phyloP scores from a whole-genome alignment of 495 filamentous ascomycete genomes.

The Daldinia caldariorum region DNA sequence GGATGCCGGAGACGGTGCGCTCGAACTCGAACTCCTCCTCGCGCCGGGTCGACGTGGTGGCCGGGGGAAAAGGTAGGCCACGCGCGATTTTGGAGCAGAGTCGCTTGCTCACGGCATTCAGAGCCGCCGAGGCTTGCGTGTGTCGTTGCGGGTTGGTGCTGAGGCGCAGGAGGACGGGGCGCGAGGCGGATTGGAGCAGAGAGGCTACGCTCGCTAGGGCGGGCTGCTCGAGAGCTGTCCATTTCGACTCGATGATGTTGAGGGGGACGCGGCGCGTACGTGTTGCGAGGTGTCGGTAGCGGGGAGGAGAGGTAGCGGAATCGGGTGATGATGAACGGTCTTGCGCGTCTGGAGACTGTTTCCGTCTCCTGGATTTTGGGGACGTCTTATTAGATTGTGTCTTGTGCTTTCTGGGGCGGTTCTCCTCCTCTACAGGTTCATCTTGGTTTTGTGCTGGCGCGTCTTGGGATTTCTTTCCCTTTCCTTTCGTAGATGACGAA shows the following conservation, averaged over 20 bases:
- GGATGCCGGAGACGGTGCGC: constrained; percentile 50
- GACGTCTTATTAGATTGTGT: constrained; percentile 16
- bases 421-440: constrained; percentile 21
- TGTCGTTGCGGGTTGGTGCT: constrained; percentile 47
- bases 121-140: constrained; percentile 50
- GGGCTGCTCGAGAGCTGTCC: constrained; percentile 52
- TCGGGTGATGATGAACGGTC: constrained; percentile 41
- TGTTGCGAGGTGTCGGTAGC: constrained; percentile 54
- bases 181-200: constrained; percentile 52
- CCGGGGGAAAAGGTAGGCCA: constrained; percentile 58
- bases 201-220: constrained; percentile 51
- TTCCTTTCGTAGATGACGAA: constrained; percentile 17
- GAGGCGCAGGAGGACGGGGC: constrained; percentile 54
- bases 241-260: constrained; percentile 57
- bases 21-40: constrained; percentile 60
- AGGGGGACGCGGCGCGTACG: constrained; percentile 54
- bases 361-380: constrained; percentile 14
- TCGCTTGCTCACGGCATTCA: constrained; percentile 48
- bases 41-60: constrained; percentile 44
- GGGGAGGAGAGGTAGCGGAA: constrained; percentile 31
- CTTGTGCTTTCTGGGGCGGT: constrained; percentile 1
- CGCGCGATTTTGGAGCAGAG: constrained; percentile 50
- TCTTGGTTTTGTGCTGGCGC: constrained; percentile 22
- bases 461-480: constrained; percentile 15
- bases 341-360: constrained; percentile 29